A percentile compares a stretch with the other conserved stretches of the same genome.
These are phyloP conservation scores for Geotrichum reessii DNA, from an alignment of 1,139 yeast genomes.

Conservation along the genomic window DNA sequence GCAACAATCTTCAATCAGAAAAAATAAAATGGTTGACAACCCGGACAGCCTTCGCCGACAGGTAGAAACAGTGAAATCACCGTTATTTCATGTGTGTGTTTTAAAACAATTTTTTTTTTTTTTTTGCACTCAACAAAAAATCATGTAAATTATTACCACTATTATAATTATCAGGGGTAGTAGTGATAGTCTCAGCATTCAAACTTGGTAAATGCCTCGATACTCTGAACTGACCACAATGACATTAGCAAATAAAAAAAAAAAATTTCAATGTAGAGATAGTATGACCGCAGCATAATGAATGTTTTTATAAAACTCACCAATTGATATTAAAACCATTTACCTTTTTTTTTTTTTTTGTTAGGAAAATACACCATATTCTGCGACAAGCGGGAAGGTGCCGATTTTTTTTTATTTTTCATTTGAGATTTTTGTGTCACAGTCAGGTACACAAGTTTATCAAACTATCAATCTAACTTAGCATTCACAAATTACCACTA, in stretches of 20 bases:
- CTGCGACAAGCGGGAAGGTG: background rate
- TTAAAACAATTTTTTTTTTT: background rate
- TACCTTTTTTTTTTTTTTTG: no score
- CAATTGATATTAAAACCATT: no score
- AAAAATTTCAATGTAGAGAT: background rate
- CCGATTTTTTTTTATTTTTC: background rate
- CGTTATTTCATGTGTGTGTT: no score
- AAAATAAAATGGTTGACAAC: no score
- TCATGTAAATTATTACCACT: no score
- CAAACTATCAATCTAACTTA: background rate
- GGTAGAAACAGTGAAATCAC: no score
- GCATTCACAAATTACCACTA: no score
- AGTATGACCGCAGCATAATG: background rate
- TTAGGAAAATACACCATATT: background rate
- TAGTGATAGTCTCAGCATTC: background rate
- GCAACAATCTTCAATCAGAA: no score
- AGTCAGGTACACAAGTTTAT: background rate
- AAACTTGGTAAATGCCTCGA: background rate
- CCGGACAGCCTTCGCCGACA: no score
- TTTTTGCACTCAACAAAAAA: no score
- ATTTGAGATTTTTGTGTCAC: background rate
- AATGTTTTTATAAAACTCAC: background rate
- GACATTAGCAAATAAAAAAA: background rate
- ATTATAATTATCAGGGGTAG: no score
- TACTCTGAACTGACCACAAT: background rate